Base-by-base conservation (phyloP, 768 basidiomycete species). In the Kwoniella pini region DNA sequence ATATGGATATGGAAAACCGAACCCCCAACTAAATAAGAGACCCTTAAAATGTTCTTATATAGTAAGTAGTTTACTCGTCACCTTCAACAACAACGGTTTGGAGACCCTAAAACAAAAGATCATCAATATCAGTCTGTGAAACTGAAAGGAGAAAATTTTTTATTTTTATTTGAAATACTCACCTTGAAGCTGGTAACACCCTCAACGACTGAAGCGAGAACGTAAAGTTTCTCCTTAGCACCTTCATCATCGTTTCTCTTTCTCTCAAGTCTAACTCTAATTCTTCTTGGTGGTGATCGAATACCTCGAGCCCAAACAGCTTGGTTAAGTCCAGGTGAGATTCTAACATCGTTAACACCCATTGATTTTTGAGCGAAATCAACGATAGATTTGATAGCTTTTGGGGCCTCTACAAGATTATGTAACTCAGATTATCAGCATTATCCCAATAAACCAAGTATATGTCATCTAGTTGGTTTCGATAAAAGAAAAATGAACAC, bases 241-340 rank as follows among this genome's bases (percentile, higher is more conserved):
- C 88, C 89, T 84, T 99, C 95, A 72, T 97, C 94, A 81, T 99
- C 95, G 80, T 98, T 98, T 75, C 96, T 90, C 83, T 94, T 95
- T 74, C 95, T 90, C 84, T 96, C 93, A 61, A 98, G 88, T 80
- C 91, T 88, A 50, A 99, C 87, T 59, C 96, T 85, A 80, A 98
- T 81, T 67, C 96, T 85, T 77, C 90, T 89, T 27, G 95, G 96
- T 28, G 93, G 90, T 60, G 85, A 87, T 84, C 94, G 94, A 82
- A 99, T 87, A 53, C 96, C 96, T 75, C 85, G 87, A 27, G 85
- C 85, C 96, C 96, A 99, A 54, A 97, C 81, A 57, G 88, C 89
- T 68, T 95, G 90, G 87, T 99, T 99, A 67, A 99, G 86, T 72
- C 88, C 88, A 68, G 96, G 94, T 82, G 97, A 92, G 77, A 99